phyloP scores from a whole-genome alignment of 1,284 basidiomycete species.

The Bondarzewia mesenterica region DNA sequence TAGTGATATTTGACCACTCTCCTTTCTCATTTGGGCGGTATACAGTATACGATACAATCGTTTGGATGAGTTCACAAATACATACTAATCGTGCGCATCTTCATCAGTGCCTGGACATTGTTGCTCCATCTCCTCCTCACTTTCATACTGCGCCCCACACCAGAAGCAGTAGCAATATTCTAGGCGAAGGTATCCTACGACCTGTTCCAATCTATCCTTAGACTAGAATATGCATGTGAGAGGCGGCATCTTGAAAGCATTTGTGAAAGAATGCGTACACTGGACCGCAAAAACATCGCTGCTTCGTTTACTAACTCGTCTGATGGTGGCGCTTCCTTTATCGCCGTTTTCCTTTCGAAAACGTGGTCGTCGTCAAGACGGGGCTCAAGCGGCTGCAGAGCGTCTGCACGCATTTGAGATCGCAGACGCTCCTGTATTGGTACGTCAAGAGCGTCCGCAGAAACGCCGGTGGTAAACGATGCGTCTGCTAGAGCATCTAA shows the following conservation, averaged over 20 bases:
- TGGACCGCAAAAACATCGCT: slow-evolving; percentile 55
- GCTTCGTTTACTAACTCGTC: slow-evolving; percentile 57
- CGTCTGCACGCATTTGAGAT: slow-evolving; percentile 62
- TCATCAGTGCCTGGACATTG: slow-evolving; percentile 74
- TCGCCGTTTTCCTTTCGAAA: slow-evolving; percentile 18
- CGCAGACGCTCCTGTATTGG: slow-evolving; percentile 43
- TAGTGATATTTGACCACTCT: background rate
- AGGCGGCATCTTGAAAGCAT: no score
- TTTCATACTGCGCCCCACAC: slow-evolving; percentile 73
- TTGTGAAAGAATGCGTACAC: slow-evolving; percentile 29
- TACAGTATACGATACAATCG: background rate
- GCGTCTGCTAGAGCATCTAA: slow-evolving; percentile 44
- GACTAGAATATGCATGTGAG: slow-evolving; percentile 35
- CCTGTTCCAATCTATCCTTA: slow-evolving; percentile 55
- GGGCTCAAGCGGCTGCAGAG: slow-evolving; percentile 42
- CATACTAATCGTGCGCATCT: slow-evolving; percentile 64
- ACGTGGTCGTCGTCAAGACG: slow-evolving; percentile 19
- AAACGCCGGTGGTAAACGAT: slow-evolving; percentile 21
- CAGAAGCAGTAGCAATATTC: slow-evolving; percentile 77
- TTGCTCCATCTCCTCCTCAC: slow-evolving; percentile 47
- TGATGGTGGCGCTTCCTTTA: slow-evolving; percentile 30
- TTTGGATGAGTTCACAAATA: background rate
- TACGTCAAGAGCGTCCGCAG: slow-evolving; percentile 17
- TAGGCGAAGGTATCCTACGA: slow-evolving; percentile 66
- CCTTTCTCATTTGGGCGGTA: background rate